Base-by-base conservation (phyloP, 805 yeast species). In the Yamadazyma akitaensis region DNA sequence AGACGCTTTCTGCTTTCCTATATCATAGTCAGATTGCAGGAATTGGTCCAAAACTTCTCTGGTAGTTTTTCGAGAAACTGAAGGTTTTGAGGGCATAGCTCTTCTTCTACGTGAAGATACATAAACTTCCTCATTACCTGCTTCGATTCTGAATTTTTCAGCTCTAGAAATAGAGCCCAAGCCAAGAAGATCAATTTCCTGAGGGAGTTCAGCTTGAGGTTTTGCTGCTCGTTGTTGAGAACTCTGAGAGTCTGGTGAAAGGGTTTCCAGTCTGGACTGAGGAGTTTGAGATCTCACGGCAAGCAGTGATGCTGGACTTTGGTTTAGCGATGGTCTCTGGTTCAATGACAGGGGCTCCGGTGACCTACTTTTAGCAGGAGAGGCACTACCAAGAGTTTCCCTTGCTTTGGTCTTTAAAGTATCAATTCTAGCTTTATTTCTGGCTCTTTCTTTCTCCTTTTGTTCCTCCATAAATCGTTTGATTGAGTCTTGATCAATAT, bases 1-100 rank as follows among this genome's bases (percentile, higher is more conserved):
- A 6, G 80, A 68, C 5, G 90, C 99, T 21, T 73, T 73, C 7
- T 63, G 65, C 49, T 81, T 80, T 25, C 73, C 68, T 19, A 75
- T 76, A 7, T 71, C 68, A 68, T 82, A 54, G 67, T 68, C 66
- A 34, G 67, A 66, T 53, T 67, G 68, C 31, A 65, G 64, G 54
- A 73, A 67, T 35, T 70, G 68, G 53, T 72, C 65, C 41, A 72
- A 53, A 0, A 67, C 62, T 34, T 46, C 53, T 37, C 37, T 48
- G 8, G 52, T 50, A 5, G 56, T 50, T 26, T 37, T 48, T 28
- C 50, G 41, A 33, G 41, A 24, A 13, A 21, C 44, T 7, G 39
- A 35, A 13, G 37, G 42, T 12, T 26, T 30, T 6, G 17, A 26
- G 24, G 34, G n/a, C 32, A 24, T 5, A 45, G 37, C 37, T 34